Percentiles rank a stretch among this genome's conserved stretches.
phyloP scores from a whole-genome alignment of 2,329 filamentous ascomycete species.

The Colletotrichum chrysophilum region DNA sequence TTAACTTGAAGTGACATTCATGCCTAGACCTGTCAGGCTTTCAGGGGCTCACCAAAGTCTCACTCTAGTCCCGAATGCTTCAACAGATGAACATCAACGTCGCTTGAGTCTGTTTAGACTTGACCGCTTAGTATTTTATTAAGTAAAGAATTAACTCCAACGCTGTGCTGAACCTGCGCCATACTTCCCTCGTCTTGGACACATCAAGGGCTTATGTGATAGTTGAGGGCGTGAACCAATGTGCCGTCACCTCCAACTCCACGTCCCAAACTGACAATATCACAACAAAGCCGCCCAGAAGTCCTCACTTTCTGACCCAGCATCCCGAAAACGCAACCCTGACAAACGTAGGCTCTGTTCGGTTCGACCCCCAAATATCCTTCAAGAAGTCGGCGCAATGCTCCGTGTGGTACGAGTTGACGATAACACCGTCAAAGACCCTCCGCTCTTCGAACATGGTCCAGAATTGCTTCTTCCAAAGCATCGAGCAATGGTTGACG shows the following conservation, averaged over 20 bases:
- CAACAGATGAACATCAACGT: accelerated
- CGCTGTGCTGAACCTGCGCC: neutral
- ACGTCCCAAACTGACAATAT: neutral
- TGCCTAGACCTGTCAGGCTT: neutral
- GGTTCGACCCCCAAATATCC: neutral
- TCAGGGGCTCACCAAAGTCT: neutral
- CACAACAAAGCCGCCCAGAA: neutral
- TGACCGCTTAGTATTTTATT: neutral
- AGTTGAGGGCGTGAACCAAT: too few species aligned
- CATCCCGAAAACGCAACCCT: neutral
- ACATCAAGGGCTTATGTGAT: too few species aligned
- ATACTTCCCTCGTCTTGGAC: too few species aligned
- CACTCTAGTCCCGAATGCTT: accelerated
- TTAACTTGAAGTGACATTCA: accelerated
- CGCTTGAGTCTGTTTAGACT: accelerated
- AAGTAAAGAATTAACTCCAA: neutral
- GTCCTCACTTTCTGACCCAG: neutral
- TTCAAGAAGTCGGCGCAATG: conserved; percentile 27
- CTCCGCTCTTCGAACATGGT: conserved; percentile 26
- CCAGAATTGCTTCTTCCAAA: conserved; percentile 31
- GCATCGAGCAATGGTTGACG: conserved; percentile 29
- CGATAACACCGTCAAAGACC: conserved; percentile 25
- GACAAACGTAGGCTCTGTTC: conserved; percentile 8
- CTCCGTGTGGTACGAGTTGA: conserved; percentile 27
- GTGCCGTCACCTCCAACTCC: too few species aligned